Base-by-base conservation (phyloP, 176 grass and related monocot species). In the Aegilops speltoides region DNA sequence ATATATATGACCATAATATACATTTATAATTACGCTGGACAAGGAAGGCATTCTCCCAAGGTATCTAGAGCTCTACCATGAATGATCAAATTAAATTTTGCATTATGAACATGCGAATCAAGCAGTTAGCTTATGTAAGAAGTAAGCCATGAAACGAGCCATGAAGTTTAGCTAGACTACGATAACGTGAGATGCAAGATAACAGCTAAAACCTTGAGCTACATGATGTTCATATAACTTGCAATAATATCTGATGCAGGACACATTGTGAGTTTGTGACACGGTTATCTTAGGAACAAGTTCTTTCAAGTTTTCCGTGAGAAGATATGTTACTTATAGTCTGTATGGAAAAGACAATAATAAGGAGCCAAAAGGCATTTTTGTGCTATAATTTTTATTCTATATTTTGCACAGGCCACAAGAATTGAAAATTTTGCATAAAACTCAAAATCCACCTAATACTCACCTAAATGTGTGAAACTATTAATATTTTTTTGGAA, bases 121-220 rank as follows among this genome's bases (percentile, higher is more conserved):
- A 71, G 12, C 38, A 78, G 73, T 57, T 76, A 41, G 28, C 23
- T 65, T 26, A 52, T 6, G 15, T 52, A 52, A 52, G 48, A 16
- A 52, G 48, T 52, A 52, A 52, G 4, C 15, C 48, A 52, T 17
- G 48, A 54, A 68, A 56, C 7, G 16, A 57, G 2, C 22, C n/a
- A 28, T 68, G 22, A 15, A 78, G 20, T 22, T 68, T 31, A 86
- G 23, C 76, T 23, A 41, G 72, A 68, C 28, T 82, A 79, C 77
- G 25, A 17, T 19, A 77, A 56, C 37, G 8, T 20, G 62, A 82
- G 29, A 64, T 50, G 37, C 5, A 29, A 78, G 57, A 73, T 8
- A 33, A 32, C 48, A 12, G n/a, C 14, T 43, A 72, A 33, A 56
- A 66, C 28, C 60, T 73, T 13, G 9, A 65, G 62, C 45, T 41